Conservation (phyloP, 805 yeast genomes). For the Saccharomycopsis fibuligera region DNA sequence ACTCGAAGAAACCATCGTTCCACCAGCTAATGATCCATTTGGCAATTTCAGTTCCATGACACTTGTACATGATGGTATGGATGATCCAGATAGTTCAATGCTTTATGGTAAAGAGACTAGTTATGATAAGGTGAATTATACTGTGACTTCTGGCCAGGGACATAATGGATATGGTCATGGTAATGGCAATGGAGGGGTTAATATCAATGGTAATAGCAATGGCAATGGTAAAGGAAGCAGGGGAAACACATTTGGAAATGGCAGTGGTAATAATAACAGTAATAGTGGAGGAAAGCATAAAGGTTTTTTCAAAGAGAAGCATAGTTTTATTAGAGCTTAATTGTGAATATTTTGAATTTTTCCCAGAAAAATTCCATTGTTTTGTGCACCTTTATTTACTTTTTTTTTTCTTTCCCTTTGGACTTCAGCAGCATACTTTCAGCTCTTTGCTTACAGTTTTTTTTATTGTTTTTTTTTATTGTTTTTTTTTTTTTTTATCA, state of each 20-base stretch:
- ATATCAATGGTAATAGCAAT: too few species aligned
- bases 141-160: slow-evolving; percentile 39
- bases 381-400: neutral
- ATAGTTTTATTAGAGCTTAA: slow-evolving; percentile 11
- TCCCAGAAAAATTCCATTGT: neutral
- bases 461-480: too few species aligned
- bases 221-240: too few species aligned
- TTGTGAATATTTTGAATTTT: neutral
- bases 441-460: too few species aligned
- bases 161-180: too few species aligned
- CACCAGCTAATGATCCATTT: slow-evolving; percentile 64
- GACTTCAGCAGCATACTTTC: too few species aligned
- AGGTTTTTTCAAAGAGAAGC: slow-evolving; percentile 20
- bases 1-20: too few species aligned
- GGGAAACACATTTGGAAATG: too few species aligned
- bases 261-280: neutral
- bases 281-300: slow-evolving; percentile 8
- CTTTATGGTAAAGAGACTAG: slow-evolving; percentile 41
- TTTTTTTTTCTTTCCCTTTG: neutral
- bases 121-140: slow-evolving; percentile 50
- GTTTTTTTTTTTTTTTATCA: too few species aligned
- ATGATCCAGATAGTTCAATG: slow-evolving; percentile 37
- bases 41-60: slow-evolving; percentile 82
- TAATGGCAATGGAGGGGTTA: too few species aligned
- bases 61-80: slow-evolving; percentile 61